Percentiles rank a stretch among this genome's conserved stretches.
Conservation (phyloP, 2,329 filamentous ascomycete genomes). For the Trichoderma sp. region DNA sequence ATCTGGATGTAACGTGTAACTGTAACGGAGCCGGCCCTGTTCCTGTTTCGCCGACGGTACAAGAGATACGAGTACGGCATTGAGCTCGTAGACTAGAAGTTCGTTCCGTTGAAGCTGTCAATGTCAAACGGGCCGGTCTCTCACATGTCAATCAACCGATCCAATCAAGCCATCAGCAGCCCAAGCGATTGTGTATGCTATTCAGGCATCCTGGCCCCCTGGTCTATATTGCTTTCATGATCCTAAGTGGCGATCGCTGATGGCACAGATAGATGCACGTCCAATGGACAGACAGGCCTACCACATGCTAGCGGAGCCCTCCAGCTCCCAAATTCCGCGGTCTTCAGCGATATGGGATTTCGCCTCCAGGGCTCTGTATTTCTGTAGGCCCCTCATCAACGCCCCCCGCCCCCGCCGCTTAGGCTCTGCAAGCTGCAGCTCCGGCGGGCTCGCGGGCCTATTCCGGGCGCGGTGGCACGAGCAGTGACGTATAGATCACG, state of each 20-base stretch:
- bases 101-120: not conserved
- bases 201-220: not conserved
- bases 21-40: not conserved
- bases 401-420: not conserved
- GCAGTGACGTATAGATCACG: conserved; percentile 18
- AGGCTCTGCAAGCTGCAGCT: not conserved
- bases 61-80: not conserved
- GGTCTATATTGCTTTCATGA: not conserved
- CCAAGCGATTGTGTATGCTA: not conserved
- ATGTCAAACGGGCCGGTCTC: not conserved
- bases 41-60: not conserved
- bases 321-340: not conserved
- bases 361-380: not conserved
- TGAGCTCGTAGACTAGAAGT: not conserved
- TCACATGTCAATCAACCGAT: conserved; percentile 6
- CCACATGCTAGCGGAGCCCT: conserved; percentile 7
- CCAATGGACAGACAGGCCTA: not conserved
- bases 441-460: not conserved
- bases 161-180: not conserved
- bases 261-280: not conserved
- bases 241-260: not conserved
- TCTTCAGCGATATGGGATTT: not conserved
- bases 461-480: conserved; percentile 4
- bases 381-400: not conserved
- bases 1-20: not conserved